Base-by-base conservation (phyloP, 345 rosid species). In the Fremontodendron californicum region DNA sequence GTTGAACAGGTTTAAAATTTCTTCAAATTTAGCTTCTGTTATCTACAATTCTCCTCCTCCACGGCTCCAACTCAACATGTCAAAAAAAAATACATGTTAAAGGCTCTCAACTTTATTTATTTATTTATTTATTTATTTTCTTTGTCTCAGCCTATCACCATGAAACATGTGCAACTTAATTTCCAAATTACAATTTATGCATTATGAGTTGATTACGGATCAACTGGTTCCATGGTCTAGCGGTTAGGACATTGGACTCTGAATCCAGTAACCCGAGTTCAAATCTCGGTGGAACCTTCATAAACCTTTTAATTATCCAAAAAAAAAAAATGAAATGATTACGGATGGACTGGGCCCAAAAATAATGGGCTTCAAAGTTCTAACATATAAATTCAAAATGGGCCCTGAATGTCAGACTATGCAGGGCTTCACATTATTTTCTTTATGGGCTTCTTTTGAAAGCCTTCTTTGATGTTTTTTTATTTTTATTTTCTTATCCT, bases 221-320 rank as follows among this genome's bases (percentile, higher is more conserved):
- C n/a, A n/a, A n/a, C n/a, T n/a, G 92, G 92, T 88, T 83, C 91
- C 86, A 90, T 90, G 91, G 93, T 89, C 96, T 89, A 91, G 96
- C 85, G 94, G 96, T 90, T 61, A 90, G 96, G 94, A 89, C 93
- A 88, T 87, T 87, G 90, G 96, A 89, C 92, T 87, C 91, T 93
- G 93, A 90, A 89, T 93, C 90, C 90, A 89, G 91, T 90, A 93
- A 89, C 96, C 93, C 94, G 92, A 91, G 92, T 90, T 91, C 94
- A 89, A 93, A 77, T 90, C 90, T 91, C 93, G 90, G 93, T 90
- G 84, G 92, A 85, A 91, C 93, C 92, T 91, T 1, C n/a, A n/a
- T n/a, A n/a, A n/a, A n/a, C n/a, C n/a, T n/a, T n/a, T n/a, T n/a
- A n/a, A n/a, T n/a, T n/a, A n/a, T n/a, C n/a, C n/a, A n/a, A n/a